A percentile compares a stretch with the other conserved stretches of the same genome.
phyloP scores from a whole-genome alignment of 352 stramenopile species.

The Globisporangium spinosum region DNA sequence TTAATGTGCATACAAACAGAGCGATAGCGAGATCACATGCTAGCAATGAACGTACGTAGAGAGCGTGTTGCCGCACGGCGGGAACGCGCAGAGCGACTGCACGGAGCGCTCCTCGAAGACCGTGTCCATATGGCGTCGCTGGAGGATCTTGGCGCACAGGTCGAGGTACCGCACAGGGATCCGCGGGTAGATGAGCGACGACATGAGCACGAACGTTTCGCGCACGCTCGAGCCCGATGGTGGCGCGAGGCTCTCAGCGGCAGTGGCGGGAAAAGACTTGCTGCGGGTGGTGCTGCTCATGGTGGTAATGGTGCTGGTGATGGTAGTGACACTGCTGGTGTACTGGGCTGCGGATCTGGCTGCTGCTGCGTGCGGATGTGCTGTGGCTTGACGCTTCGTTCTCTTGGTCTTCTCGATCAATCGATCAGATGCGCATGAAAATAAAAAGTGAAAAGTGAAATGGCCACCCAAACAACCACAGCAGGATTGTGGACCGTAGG shows the following conservation, averaged over 20 bases:
- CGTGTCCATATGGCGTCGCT: conserved; percentile 75
- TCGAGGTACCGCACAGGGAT: conserved; percentile 72
- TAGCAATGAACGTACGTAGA: conserved; percentile 29
- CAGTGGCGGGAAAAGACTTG: too few relatives aligned
- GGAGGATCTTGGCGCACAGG: conserved; percentile 59
- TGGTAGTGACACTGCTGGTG: too few relatives aligned
- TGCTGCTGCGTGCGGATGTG: not conserved
- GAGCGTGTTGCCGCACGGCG: conserved; percentile 56
- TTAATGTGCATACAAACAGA: not conserved
- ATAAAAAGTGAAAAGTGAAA: not conserved
- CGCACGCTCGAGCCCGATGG: conserved; percentile 54
- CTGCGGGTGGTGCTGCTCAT: not conserved
- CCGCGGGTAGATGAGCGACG: conserved; percentile 58
- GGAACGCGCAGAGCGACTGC: conserved; percentile 68
- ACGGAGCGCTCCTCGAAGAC: conserved; percentile 79
- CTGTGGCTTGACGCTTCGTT: not conserved
- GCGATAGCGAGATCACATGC: not conserved
- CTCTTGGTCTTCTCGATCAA: not conserved
- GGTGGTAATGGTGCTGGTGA: not conserved
- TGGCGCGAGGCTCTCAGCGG: conserved; percentile 9
- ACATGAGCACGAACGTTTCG: conserved; percentile 80
- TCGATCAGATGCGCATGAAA: not conserved
- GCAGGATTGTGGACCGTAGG: not conserved
- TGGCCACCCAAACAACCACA: not conserved
- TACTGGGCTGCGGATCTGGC: not conserved